These are phyloP conservation scores for Diatrype stigma DNA, from an alignment of 2,329 filamentous ascomycete species.

Conservation along the genomic window DNA sequence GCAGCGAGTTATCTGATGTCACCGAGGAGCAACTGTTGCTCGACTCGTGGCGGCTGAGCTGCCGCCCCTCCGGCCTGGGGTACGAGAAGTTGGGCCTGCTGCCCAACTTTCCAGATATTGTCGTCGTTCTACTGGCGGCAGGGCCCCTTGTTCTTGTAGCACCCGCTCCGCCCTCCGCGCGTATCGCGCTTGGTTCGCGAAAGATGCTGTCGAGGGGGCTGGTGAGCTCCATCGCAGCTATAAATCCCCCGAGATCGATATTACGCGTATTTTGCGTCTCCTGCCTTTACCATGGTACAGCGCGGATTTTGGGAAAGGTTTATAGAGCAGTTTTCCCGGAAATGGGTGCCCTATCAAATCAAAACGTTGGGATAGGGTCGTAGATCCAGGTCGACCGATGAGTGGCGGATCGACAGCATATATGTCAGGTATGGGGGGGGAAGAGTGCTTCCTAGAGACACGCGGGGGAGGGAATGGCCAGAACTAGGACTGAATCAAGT, in stretches of 20 bases:
- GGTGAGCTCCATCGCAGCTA: conserved; percentile 21
- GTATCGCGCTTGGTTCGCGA: conserved; percentile 5
- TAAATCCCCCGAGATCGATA: too few relatives aligned
- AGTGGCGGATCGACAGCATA: conserved; percentile 13
- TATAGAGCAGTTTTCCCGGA: conserved; percentile 17
- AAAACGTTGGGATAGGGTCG: conserved; percentile 10
- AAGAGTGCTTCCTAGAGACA: conserved; percentile 5
- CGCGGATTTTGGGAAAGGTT: conserved; percentile 16
- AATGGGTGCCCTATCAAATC: conserved; percentile 15
- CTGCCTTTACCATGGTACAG: conserved; percentile 16
- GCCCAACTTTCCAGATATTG: conserved; percentile 14
- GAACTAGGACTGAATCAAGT: background rate
- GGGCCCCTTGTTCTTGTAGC: conserved; percentile 11
- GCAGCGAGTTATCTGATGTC: conserved; percentile 42
- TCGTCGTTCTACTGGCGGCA: conserved; percentile 1
- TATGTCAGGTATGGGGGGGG: conserved; percentile 8
- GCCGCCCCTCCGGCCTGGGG: conserved; percentile 21
- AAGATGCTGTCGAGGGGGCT: conserved; percentile 9
- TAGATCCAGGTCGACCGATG: conserved; percentile 14
- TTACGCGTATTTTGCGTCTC: conserved; percentile 10
- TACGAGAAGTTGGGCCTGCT: conserved; percentile 32
- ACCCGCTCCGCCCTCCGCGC: conserved; percentile 2
- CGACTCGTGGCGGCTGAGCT: conserved; percentile 22
- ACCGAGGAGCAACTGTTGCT: conserved; percentile 37
- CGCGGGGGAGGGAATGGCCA: conserved; percentile 12